Base-by-base conservation (phyloP, 2,329 filamentous ascomycete species). In the Paraconiothyrium brasiliense region DNA sequence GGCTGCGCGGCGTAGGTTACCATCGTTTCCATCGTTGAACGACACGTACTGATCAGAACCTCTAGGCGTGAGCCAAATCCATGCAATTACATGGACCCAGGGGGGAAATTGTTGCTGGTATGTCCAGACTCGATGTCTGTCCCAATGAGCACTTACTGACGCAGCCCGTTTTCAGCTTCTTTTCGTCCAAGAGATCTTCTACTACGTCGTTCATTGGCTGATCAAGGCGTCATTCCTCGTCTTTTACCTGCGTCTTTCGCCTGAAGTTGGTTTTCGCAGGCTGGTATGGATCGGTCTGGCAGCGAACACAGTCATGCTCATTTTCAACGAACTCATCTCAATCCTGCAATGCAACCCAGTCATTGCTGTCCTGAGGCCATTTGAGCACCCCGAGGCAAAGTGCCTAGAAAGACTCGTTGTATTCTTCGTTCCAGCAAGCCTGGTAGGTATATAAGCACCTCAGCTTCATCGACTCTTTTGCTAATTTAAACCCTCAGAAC, bases 201-300 rank as follows among this genome's bases (percentile, higher is more conserved):
- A 61, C 30, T 54, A 50, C 3, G 8, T 48, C 4, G 27, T 63
- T 1, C 58, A 63, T 32, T 63, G 52, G 16, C 14, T 59, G 2
- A 58, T 63, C 39, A 52, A 59, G 14, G 16, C 30, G 4, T 44
- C 61, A 1, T 58, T 63, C 47, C 58, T 57, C 13, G 54, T 47
- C 2, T 59, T 52, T 9, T 63, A 63, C 16, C 47, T 52, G 20
- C 56, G 46, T 6, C 35, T 63, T 13, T 61, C 61, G 2, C 27
- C 24, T 3, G 39, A 58, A n/a, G 50, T 32, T 14, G 39, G 8
- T 10, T 57, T 61, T 13, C 58, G 61, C 1, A 47, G 56, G 13
- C 58, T 52, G 32, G 55, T 61, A 4, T 50, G 58, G 1, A 11
- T 63, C 13, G 61, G 55, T 4, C 46, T 58, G 11, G 58, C 49